phyloP scores from a whole-genome alignment of 805 yeast species.

The Yamadazyma tumulicola region DNA sequence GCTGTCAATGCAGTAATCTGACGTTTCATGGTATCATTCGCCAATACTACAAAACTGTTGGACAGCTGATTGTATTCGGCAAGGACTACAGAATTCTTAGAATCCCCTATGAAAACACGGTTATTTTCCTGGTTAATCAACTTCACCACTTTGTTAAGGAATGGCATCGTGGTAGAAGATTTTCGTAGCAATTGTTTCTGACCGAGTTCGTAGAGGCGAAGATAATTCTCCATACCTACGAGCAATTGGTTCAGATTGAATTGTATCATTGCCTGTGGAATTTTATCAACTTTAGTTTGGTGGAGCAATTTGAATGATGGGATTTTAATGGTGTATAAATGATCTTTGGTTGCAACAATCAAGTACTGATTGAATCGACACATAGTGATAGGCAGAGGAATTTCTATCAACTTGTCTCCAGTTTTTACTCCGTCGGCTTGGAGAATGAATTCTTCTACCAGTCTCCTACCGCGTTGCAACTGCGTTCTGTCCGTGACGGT shows the following conservation, averaged over 20 bases:
- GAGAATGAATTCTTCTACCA: neutral
- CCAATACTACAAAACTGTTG: slow-evolving; percentile 57
- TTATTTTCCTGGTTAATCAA: slow-evolving; percentile 48
- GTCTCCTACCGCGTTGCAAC: neutral
- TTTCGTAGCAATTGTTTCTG: slow-evolving; percentile 73
- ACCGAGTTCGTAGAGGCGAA: slow-evolving; percentile 73
- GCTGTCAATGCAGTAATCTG: slow-evolving; percentile 58
- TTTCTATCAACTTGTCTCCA: slow-evolving; percentile 31
- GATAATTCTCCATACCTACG: slow-evolving; percentile 49
- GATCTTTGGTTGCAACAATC: slow-evolving; percentile 42
- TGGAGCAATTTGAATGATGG: slow-evolving; percentile 43
- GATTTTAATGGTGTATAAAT: slow-evolving; percentile 25
- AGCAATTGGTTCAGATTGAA: slow-evolving; percentile 55
- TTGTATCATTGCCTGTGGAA: slow-evolving; percentile 45
- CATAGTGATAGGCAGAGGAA: slow-evolving; percentile 43
- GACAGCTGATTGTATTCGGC: slow-evolving; percentile 46
- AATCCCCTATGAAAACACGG: slow-evolving; percentile 69
- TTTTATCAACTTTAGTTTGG: slow-evolving; percentile 50
- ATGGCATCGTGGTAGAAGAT: slow-evolving; percentile 45
- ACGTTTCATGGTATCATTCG: slow-evolving; percentile 66
- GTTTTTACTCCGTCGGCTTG: slow-evolving; percentile 1
- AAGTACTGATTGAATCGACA: slow-evolving; percentile 36
- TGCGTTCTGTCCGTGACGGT: slow-evolving; percentile 23
- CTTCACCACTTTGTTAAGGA: slow-evolving; percentile 48
- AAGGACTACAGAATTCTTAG: slow-evolving; percentile 60